Evolutionary conservation across 305 asterid genomes (phyloP), one percentile per base, ranked within the genome.

Genomic region (Euphrasia arctica): DNA sequence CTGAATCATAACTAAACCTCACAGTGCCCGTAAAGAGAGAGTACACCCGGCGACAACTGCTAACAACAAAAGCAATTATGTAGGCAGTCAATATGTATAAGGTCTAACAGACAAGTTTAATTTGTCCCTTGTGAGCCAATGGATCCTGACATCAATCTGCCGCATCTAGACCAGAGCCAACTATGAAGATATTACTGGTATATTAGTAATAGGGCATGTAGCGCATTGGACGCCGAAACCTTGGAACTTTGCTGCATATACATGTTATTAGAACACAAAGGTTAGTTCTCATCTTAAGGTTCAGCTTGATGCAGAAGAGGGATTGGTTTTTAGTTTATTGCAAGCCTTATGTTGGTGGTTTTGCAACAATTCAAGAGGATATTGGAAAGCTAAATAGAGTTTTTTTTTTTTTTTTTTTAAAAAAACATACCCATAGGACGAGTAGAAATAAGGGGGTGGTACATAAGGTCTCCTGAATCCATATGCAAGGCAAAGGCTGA

Each of bases 361-460:
- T 5, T 14, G 55, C 5, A 49, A 49, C 1, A 49, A 18, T 14
- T 49, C 18, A n/a, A 49, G 27, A 27, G 22, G 25, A 4, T 49
- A 8, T 18, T 51, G 27, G 8, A 27, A 27, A 54, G 36, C 4
- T 54, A 27, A 54, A 6, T 25, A 9, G 2, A 9, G 31, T 8
- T 13, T 5, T 52, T 52, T 52, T 9, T 18, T 18, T 18, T 18
- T 18, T 18, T 18, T 18, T 18, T 18, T 18, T 18, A 90, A 92
- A 87, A 5, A 34, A 6, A 8, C 95, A 31, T 82, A 89, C n/a
- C 98, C 98, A 71, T 88, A 88, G 25, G 95, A 90, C 7, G 94
- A 66, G 61, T 82, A 87, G 78, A 82, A 75, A 78, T 70, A 78
- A 55, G 83, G 85, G 54, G 93, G 90, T 9, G 93, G 90, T 9